phyloP scores from a whole-genome alignment of 306 rosid species.

The Sphenostylis stenocarpa region DNA sequence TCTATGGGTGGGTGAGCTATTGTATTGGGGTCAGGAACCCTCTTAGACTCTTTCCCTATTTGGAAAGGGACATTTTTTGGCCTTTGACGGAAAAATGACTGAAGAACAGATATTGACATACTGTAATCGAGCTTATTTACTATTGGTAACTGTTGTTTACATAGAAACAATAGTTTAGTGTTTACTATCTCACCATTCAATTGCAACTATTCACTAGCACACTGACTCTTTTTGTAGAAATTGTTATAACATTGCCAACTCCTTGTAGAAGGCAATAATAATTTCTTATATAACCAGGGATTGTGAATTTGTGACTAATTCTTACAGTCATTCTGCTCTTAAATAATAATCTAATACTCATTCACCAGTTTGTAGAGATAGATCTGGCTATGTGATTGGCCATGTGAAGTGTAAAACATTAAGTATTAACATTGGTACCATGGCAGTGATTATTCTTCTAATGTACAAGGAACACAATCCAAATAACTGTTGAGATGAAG shows the following conservation, averaged over 20 bases:
- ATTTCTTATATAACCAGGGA: background rate
- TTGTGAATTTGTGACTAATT: background rate
- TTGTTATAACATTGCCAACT: slow-evolving; percentile 1
- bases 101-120: background rate
- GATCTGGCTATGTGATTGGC: slow-evolving; percentile 17
- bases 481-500: background rate
- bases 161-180: background rate
- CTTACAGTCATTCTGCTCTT: background rate
- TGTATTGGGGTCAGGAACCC: background rate
- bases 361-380: background rate
- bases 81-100: background rate
- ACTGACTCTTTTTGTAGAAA: background rate
- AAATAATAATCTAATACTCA: background rate
- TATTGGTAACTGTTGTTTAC: background rate
- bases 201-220: background rate
- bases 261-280: background rate
- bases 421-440: background rate
- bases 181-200: background rate
- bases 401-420: background rate
- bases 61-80: background rate
- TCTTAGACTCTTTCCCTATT: background rate
- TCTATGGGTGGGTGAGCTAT: background rate
- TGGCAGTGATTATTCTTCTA: background rate
- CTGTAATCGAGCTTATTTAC: background rate
- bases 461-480: slow-evolving; percentile 16